Evolutionary conservation across 108 stramenopile genomes (phyloP).

Genomic region (Cyclotella atomus): DNA sequence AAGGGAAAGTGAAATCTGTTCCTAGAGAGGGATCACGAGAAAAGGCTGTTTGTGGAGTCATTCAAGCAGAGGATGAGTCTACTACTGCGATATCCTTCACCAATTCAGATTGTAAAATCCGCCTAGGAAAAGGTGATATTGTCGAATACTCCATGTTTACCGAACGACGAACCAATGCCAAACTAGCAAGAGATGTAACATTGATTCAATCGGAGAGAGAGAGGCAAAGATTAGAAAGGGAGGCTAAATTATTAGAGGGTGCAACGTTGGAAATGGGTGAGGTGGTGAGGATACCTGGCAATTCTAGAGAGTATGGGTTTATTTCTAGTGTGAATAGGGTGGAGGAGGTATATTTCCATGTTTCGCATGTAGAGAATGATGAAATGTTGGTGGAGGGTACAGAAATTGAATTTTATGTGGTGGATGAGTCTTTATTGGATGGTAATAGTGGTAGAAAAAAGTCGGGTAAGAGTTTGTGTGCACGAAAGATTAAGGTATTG

Average conservation of each 20-base stretch:
- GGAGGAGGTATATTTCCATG: slow-evolving; percentile 78
- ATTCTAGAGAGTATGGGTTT: slow-evolving; percentile 80
- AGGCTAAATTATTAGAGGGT: slow-evolving; percentile 55
- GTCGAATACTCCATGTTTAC: slow-evolving; percentile 68
- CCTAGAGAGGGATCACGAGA: slow-evolving; percentile 21
- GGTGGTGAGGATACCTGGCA: slow-evolving; percentile 62
- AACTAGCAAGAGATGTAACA: slow-evolving; percentile 62
- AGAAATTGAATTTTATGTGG: slow-evolving; percentile 79
- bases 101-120: background rate
- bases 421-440: slow-evolving; percentile 31
- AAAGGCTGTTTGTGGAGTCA: too few species aligned
- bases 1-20: slow-evolving; percentile 56
- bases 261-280: slow-evolving; percentile 72
- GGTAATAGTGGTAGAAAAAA: slow-evolving; percentile 10
- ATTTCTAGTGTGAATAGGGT: slow-evolving; percentile 56
- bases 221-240: slow-evolving; percentile 45
- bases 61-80: too few species aligned
- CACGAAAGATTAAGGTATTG: slow-evolving; percentile 62
- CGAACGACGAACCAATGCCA: slow-evolving; percentile 61
- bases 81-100: too few species aligned
- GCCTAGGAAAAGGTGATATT: slow-evolving; percentile 61
- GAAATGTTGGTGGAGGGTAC: slow-evolving; percentile 55
- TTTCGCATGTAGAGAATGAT: slow-evolving; percentile 53
- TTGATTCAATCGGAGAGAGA: slow-evolving; percentile 75
- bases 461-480: slow-evolving; percentile 49